A percentile compares a stretch with the other conserved stretches of the same genome.
Conservation (phyloP, 169 alveolate species). For the Eimeria acervulina region DNA sequence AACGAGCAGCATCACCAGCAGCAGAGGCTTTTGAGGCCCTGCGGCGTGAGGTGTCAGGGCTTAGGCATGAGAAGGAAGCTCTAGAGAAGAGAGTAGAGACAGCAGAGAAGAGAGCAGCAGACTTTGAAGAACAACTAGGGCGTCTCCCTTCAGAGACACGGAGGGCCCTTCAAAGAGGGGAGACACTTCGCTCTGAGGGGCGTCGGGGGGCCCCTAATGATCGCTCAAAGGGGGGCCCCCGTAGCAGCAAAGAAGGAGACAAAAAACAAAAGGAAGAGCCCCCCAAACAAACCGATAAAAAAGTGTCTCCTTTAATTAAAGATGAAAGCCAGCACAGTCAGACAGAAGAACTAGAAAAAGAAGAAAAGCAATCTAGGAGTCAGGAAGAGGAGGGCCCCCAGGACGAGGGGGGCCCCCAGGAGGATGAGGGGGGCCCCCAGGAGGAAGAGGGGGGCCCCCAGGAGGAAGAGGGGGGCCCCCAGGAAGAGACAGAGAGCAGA, state of each 20-base stretch:
- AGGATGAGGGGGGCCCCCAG: too few species aligned
- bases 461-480: too few species aligned
- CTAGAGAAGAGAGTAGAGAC: neutral
- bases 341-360: too few species aligned
- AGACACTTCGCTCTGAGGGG: neutral
- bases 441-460: too few species aligned
- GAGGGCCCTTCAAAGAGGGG: neutral
- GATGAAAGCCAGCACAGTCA: too few species aligned
- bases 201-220: neutral
- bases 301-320: neutral
- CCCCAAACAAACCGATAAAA: neutral
- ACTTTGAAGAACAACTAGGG: neutral
- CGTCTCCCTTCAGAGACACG: slow-evolving; percentile 1
- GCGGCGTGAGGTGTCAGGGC: neutral
- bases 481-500: too few species aligned
- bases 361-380: neutral
- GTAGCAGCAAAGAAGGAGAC: neutral
- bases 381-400: neutral
- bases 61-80: neutral
- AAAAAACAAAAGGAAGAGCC: neutral
- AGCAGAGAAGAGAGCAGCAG: neutral
- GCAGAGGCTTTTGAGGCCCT: neutral
- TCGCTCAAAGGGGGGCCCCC: neutral
- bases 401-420: too few species aligned
- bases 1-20: too few species aligned